Evolutionary conservation across 2,329 filamentous ascomycete genomes (phyloP).

Genomic region (Sclerotinia sclerotiorum): DNA sequence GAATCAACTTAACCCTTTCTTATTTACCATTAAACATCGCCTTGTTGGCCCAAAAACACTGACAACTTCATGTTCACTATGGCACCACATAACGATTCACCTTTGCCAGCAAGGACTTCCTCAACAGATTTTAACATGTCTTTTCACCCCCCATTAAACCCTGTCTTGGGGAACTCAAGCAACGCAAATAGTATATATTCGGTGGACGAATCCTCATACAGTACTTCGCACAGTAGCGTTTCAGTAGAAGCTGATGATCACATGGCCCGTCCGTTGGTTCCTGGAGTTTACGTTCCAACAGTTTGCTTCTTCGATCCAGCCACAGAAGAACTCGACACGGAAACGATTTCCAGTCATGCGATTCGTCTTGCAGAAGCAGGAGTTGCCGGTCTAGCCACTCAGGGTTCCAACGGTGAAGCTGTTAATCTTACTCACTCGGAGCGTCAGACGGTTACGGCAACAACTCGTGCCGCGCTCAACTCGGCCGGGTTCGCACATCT

Average conservation of each 20-base stretch:
- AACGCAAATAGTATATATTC: conserved; percentile 39
- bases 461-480: conserved; percentile 61
- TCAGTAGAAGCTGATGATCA: conserved; percentile 41
- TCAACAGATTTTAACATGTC: conserved; percentile 45
- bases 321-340: conserved; percentile 65
- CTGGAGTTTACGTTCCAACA: conserved; percentile 70
- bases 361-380: conserved; percentile 60
- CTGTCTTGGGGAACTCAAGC: conserved; percentile 32
- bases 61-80: conserved; percentile 37
- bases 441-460: conserved; percentile 57
- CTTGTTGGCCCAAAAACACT: neutral
- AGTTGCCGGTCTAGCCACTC: conserved; percentile 60
- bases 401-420: conserved; percentile 68
- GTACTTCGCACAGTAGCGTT: conserved; percentile 47
- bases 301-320: conserved; percentile 69
- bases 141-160: conserved; percentile 33
- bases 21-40: neutral
- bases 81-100: conserved; percentile 50
- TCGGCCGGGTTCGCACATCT: conserved; percentile 56
- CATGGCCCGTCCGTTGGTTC: conserved; percentile 44
- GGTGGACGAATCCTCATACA: conserved; percentile 40
- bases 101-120: conserved; percentile 49
- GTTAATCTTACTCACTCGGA: conserved; percentile 64
- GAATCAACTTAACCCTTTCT: neutral
- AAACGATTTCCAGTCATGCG: conserved; percentile 50